Conservation (phyloP, 1,284 basidiomycete genomes). For the Cutaneotrichosporon dermatis region DNA sequence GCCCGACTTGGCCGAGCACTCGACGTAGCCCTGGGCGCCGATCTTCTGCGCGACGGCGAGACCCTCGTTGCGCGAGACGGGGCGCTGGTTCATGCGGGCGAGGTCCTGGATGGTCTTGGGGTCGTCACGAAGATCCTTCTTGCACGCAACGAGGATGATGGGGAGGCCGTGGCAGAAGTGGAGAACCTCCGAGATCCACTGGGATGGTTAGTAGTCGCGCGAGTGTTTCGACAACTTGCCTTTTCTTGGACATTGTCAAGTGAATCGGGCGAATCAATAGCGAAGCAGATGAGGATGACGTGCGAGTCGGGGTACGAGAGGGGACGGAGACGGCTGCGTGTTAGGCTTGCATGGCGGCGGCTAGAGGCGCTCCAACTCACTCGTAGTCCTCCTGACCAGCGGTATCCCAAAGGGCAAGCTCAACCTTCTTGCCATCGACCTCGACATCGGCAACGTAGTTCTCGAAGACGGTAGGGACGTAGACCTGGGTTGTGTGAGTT, state of each 20-base stretch:
- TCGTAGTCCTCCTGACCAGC: slow-evolving; percentile 77
- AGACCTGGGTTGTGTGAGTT: slow-evolving; percentile 58
- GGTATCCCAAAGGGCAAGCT: slow-evolving; percentile 92
- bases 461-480: slow-evolving; percentile 90
- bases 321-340: slow-evolving; percentile 65
- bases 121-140: slow-evolving; percentile 81
- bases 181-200: slow-evolving; percentile 93
- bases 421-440: slow-evolving; percentile 85
- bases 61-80: slow-evolving; percentile 68
- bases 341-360: no score
- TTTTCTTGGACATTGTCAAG: slow-evolving; percentile 95
- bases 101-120: slow-evolving; percentile 73
- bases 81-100: slow-evolving; percentile 72
- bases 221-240: slow-evolving; percentile 53
- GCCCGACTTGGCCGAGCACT: slow-evolving; percentile 84
- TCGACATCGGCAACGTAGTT: slow-evolving; percentile 79
- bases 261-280: slow-evolving; percentile 85
- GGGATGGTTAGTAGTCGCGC: slow-evolving; percentile 4
- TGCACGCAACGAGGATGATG: slow-evolving; percentile 87
- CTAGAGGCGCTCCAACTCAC: slow-evolving; percentile 30
- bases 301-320: slow-evolving; percentile 87
- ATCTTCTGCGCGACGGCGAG: slow-evolving; percentile 85
- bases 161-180: slow-evolving; percentile 86
- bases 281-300: slow-evolving; percentile 90
- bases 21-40: slow-evolving; percentile 79